phyloP scores from a whole-genome alignment of 2,329 filamentous ascomycete genomes.

The Xylaria sp. region DNA sequence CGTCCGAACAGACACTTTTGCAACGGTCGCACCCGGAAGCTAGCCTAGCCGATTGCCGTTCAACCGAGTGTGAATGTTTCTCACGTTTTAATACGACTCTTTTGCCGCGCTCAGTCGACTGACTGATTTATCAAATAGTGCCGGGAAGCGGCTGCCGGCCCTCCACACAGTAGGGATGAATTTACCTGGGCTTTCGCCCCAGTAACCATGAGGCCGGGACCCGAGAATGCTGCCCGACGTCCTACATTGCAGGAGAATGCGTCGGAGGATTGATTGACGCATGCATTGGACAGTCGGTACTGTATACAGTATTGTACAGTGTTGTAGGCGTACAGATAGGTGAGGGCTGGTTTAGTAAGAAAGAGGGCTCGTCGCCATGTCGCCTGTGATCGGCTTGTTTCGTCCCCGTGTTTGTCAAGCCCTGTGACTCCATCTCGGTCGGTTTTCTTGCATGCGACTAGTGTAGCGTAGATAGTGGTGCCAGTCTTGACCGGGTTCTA shows the following conservation, averaged over 20 bases:
- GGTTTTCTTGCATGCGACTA: too few relatives aligned
- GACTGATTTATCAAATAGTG: too few relatives aligned
- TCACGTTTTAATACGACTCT: neutral
- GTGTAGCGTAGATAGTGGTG: too few relatives aligned
- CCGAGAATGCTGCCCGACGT: neutral
- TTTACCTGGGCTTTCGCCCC: neutral
- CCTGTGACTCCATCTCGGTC: neutral
- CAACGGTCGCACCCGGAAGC: neutral
- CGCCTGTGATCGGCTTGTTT: too few relatives aligned
- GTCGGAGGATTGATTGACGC: neutral
- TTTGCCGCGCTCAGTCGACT: too few relatives aligned
- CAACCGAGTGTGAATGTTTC: neutral
- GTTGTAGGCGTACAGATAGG: neutral
- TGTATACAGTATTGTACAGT: neutral
- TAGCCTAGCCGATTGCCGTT: neutral
- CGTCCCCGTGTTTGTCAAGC: too few relatives aligned
- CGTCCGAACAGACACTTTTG: neutral
- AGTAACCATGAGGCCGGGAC: neutral
- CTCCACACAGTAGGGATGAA: neutral
- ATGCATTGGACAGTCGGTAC: neutral
- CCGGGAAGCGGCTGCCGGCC: too few relatives aligned
- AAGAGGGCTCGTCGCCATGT: conserved; percentile 1
- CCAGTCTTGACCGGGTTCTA: neutral
- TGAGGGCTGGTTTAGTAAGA: neutral
- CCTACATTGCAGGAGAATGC: neutral